Evolutionary conservation across 805 yeast genomes (phyloP), one percentile per base, ranked within the genome.

Genomic region (Teunomyces pallodes): DNA sequence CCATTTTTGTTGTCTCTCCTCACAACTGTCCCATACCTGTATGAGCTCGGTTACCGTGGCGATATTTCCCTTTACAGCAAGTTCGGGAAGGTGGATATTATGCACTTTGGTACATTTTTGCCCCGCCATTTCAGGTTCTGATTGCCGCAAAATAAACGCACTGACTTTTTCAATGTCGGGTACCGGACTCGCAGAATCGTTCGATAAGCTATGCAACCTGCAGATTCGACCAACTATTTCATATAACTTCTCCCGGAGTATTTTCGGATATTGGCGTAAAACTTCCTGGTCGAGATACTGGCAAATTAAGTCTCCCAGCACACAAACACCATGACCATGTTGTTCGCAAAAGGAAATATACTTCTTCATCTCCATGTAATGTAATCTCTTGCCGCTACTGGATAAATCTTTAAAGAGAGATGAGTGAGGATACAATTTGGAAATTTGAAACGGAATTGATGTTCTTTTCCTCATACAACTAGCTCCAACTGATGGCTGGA

Each of bases 41-140:
- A 43, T 26, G 10, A 43, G 16, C 24, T 43, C 41, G n/a, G 38
- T 24, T 10, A 43, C 40, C 2, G 46, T 43, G 10, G 46, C 9
- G 5, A 43, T 43, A 13, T 32, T 20, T 9, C 40, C 40, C 12
- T 26, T 43, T 7, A 33, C 27, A 13, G 24, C 39, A 27, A 43
- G 28, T 33, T 43, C 20, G 7, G 39, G 40, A 12, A 33, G 17
- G 5, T 30, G 32, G 2, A 33, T 26, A 10, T 31, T 35, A 24
- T 35, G 31, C 10, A 32, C 46, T 13, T 31, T 35, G 30, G 20
- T 8, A 27, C 29, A 43, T 26, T 16, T 27, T 13, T 43, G 14
- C 4, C 14, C 31, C 8, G 41, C 12, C 5, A 10, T 9, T 7
- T 40, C 26, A n/a, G 17, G n/a, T 5, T 32, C 29, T 13, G 9